A percentile compares a stretch with the other conserved stretches of the same genome.
These are phyloP conservation scores for Arthroderma sp. DNA, from an alignment of 2,329 filamentous ascomycete genomes.

Conservation along the genomic window DNA sequence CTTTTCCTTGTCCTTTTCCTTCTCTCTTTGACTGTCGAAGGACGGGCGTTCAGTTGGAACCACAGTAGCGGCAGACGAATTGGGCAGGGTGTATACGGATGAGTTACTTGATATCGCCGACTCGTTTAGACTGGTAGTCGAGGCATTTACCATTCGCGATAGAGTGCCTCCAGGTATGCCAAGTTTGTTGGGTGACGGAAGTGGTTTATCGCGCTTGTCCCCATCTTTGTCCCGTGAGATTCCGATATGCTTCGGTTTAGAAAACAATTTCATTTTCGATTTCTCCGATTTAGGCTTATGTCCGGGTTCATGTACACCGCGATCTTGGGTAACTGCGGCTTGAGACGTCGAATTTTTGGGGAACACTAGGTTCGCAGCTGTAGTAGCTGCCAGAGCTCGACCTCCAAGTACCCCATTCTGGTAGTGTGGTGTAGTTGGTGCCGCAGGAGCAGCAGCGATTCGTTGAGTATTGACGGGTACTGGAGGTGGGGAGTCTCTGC, in stretches of 20 bases:
- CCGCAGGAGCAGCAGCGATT: conserved; percentile 8
- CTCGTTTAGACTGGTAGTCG: conserved; percentile 47
- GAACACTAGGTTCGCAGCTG: conserved; percentile 50
- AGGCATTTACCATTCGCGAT: conserved; percentile 45
- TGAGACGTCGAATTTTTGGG: conserved; percentile 31
- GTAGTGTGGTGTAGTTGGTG: conserved; percentile 21
- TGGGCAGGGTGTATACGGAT: conserved; percentile 48
- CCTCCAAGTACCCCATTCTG: conserved; percentile 40
- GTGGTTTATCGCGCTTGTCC: conserved; percentile 36
- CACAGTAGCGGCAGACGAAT: conserved; percentile 48
- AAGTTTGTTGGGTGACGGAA: conserved; percentile 48
- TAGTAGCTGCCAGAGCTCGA: conserved; percentile 42
- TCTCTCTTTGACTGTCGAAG: conserved; percentile 25
- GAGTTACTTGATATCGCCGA: conserved; percentile 38
- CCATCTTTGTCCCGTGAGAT: conserved; percentile 47
- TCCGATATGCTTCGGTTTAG: conserved; percentile 52
- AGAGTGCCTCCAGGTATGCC: conserved; percentile 38
- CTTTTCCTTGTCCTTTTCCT: conserved; percentile 29
- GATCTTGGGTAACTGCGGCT: not conserved
- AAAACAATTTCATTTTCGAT: conserved; percentile 57
- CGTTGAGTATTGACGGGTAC: conserved; percentile 15
- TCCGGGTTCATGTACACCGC: conserved; percentile 8
- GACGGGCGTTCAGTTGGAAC: conserved; percentile 35
- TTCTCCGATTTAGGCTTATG: conserved; percentile 44
- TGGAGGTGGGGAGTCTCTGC: conserved; percentile 23